Conservation (phyloP, 1,139 yeast species). For the Saccharomyces hybrid region DNA sequence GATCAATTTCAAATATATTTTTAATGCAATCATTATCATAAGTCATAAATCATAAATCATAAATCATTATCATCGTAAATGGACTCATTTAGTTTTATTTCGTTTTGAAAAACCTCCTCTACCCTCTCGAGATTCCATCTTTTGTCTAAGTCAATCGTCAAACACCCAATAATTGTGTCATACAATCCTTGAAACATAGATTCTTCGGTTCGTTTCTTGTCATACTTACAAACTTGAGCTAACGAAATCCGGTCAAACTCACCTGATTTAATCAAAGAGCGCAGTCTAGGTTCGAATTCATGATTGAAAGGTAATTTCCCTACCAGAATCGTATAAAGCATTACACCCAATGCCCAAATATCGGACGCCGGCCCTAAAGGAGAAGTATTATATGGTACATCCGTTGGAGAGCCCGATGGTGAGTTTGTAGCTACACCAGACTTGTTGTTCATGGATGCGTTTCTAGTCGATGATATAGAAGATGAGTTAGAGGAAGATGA, state of each 20-base stretch:
- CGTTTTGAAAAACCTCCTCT: conserved; percentile 9
- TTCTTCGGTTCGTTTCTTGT: conserved; percentile 11
- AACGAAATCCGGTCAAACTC: conserved; percentile 46
- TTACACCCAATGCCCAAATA: conserved; percentile 85
- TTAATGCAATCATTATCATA: background rate
- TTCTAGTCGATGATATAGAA: background rate
- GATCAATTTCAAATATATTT: background rate
- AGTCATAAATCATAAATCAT: background rate
- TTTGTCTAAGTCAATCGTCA: conserved; percentile 43
- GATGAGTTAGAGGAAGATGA: background rate
- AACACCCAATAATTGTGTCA: conserved; percentile 48
- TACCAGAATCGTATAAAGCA: conserved; percentile 61
- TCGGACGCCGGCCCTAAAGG: conserved; percentile 64
- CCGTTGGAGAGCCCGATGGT: background rate
- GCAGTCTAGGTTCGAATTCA: conserved; percentile 67
- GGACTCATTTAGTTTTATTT: background rate
- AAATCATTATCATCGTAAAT: background rate
- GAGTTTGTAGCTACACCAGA: background rate
- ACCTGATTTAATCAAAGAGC: conserved; percentile 65
- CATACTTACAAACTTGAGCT: conserved; percentile 25
- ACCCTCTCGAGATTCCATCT: conserved; percentile 44
- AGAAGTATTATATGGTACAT: background rate
- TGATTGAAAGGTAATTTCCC: conserved; percentile 80
- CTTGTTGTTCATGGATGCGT: background rate
- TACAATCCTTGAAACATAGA: conserved; percentile 30